Conservation (phyloP, 176 grass and related monocot species). For the Musa itinerans region DNA sequence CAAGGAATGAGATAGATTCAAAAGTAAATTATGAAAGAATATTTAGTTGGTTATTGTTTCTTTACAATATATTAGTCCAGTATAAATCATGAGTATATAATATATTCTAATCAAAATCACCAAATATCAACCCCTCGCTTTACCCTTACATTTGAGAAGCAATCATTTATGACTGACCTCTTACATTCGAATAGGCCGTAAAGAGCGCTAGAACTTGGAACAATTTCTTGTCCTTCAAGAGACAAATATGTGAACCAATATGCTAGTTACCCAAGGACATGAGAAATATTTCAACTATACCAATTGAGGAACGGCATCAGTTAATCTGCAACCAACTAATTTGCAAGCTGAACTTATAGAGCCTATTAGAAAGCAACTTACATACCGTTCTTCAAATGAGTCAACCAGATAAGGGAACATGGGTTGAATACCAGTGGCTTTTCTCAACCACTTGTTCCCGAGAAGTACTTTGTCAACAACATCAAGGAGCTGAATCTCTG, state of each 20-base stretch:
- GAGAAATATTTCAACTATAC: not conserved
- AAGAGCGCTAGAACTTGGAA: not conserved
- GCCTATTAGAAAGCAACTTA: not conserved
- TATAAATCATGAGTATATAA: too few species aligned
- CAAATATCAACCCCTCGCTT: too few species aligned
- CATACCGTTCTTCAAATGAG: slow-evolving; percentile 92
- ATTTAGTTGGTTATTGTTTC: too few species aligned
- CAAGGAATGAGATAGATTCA: too few species aligned
- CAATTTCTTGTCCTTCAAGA: not conserved
- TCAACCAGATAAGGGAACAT: slow-evolving; percentile 85
- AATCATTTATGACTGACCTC: too few species aligned
- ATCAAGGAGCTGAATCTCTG: slow-evolving; percentile 79
- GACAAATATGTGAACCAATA: not conserved
- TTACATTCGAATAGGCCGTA: too few species aligned
- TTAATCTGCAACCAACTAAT: too few species aligned
- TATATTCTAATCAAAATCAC: too few species aligned
- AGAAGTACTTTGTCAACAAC: slow-evolving; percentile 72
- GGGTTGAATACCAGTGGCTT: slow-evolving; percentile 77
- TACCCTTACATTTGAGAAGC: too few species aligned
- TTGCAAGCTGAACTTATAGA: too few species aligned
- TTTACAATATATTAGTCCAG: too few species aligned
- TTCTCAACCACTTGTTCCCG: slow-evolving; percentile 96
- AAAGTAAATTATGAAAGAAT: too few species aligned
- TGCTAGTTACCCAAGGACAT: not conserved
- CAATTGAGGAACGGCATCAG: not conserved